phyloP scores from a whole-genome alignment of 805 yeast genomes.

The Myxozyma vanderwaltii region DNA sequence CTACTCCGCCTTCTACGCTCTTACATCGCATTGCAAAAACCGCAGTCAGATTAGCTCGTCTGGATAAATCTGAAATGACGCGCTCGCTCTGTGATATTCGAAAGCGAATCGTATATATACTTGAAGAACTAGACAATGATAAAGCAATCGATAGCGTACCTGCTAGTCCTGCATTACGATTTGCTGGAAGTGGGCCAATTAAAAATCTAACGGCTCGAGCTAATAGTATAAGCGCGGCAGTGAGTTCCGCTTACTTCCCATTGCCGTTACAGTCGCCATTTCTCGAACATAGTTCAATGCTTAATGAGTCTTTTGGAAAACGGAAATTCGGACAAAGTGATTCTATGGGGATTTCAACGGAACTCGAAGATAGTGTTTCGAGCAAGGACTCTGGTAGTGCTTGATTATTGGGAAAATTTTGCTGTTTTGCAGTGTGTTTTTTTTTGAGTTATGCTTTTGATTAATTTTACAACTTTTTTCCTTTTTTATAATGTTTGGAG shows the following conservation, averaged over 20 bases:
- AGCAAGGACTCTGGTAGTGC: not conserved
- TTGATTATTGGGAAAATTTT: too few relatives aligned
- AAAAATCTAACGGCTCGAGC: conserved; percentile 10
- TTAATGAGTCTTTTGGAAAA: not conserved
- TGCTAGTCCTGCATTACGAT: conserved; percentile 5
- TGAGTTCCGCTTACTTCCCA: not conserved
- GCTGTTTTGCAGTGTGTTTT: not conserved
- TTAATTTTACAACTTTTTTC: too few relatives aligned
- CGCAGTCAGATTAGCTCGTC: conserved; percentile 6
- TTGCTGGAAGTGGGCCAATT: conserved; percentile 14
- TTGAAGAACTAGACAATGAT: not conserved
- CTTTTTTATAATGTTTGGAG: too few relatives aligned
- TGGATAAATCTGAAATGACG: not conserved
- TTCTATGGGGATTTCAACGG: not conserved
- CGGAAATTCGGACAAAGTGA: not conserved
- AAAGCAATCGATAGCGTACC: not conserved
- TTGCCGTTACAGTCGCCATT: conserved; percentile 25
- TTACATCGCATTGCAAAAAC: conserved; percentile 18
- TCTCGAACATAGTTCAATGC: conserved; percentile 6
- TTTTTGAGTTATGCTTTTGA: not conserved
- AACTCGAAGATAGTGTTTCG: too few relatives aligned
- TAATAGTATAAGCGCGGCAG: not conserved
- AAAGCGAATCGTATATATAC: not conserved
- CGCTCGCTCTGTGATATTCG: conserved; percentile 4
- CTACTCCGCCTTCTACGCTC: conserved; percentile 18